Percentiles rank a stretch among this genome's conserved stretches.
Evolutionary conservation across 441 rosid genomes (phyloP).

Genomic region (Populus hybrid): DNA sequence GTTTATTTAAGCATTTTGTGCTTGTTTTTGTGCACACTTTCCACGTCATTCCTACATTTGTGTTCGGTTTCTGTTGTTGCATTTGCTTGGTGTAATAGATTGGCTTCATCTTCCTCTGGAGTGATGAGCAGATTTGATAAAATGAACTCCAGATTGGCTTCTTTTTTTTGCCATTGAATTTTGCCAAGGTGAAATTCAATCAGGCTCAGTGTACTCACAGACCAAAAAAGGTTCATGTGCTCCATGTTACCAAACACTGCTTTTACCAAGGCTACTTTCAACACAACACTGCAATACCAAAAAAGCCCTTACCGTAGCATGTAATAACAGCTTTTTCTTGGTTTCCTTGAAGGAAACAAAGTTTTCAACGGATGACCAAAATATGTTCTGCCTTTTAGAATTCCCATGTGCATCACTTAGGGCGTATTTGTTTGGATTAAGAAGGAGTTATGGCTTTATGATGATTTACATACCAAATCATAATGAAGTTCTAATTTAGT

Average conservation of each 20-base stretch:
- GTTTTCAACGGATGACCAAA: neutral
- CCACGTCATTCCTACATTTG: neutral
- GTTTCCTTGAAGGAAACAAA: neutral
- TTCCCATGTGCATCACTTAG: neutral
- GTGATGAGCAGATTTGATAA: neutral
- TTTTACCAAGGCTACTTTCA: neutral
- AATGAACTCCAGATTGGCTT: neutral
- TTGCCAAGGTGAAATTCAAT: neutral
- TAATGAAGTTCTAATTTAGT: neutral
- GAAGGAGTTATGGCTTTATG: neutral
- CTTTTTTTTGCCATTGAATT: no score
- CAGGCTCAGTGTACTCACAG: neutral
- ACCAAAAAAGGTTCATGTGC: neutral
- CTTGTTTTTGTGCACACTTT: neutral
- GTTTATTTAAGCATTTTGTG: neutral
- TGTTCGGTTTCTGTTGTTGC: neutral
- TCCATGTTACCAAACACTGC: neutral
- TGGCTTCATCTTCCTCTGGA: neutral
- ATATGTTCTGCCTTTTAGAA: neutral
- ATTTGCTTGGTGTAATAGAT: neutral
- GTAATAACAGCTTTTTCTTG: neutral
- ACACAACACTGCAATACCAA: neutral
- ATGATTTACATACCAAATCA: neutral
- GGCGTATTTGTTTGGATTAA: neutral
- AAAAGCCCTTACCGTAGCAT: neutral